Base-by-base conservation (phyloP, 148 eudicot species). In the Dianthus caryophyllus region DNA sequence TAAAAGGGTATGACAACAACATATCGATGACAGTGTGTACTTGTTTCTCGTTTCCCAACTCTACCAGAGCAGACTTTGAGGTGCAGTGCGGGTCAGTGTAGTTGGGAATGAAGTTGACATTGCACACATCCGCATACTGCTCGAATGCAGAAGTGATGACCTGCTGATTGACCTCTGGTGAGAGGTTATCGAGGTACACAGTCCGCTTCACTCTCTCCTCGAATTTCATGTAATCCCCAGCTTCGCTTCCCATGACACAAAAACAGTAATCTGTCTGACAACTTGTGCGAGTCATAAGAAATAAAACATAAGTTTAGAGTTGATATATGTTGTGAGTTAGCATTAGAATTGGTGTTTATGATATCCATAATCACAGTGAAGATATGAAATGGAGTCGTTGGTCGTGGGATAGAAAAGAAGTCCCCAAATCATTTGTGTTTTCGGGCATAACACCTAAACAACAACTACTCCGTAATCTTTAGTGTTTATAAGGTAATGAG, bases 171-270 rank as follows among this genome's bases (percentile, higher is more conserved):
- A 82, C 98, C 53, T 52, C 84, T 9, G 84, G 87, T 13, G 92
- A 80, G 43, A 94, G 78, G 78, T 82, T 94, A 79, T 94, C 97
- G 47, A 94, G 57, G 67, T 77, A 94, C 14, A 90, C 64, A 0
- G 96, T 86, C 47, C 92, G 78, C 67, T 76, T 78, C 66, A 94
- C 88, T 69, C 73, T 83, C 77, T 83, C 83, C 78, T 80, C 48
- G 64, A 94, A 90, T 16, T 83, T 87, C 33, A 76, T 89, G 77
- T 88, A 88, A 18, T 77, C 76, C 52, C 78, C 80, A 18, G 77
- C 65, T 52, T 77, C 78, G 60, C 59, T 50, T 55, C 68, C 84
- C 96, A 84, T 86, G 64, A 58, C 26, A 49, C 61, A 43, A 72
- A 64, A 60, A 16, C 5, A 46, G 54, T 21, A 20, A 60, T 33